Evolutionary conservation across 108 stramenopile genomes (phyloP).

Genomic region (Nitzschia sp.): DNA sequence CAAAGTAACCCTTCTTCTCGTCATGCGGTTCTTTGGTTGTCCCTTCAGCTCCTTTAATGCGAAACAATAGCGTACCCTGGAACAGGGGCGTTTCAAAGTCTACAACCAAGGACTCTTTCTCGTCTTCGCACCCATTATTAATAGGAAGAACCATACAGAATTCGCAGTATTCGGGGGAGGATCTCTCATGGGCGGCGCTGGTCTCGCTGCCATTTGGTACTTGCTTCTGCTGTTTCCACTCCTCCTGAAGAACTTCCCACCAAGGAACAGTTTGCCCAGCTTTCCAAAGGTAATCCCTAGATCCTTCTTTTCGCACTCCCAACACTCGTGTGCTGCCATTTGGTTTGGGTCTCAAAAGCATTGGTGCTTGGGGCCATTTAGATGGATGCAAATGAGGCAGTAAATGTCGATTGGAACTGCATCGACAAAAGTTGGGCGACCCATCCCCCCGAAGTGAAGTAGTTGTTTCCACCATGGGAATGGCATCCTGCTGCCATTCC

Average conservation of each 20-base stretch:
- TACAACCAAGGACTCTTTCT: slow-evolving; percentile 47
- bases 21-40: slow-evolving; percentile 1
- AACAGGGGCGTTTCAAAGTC: slow-evolving; percentile 63
- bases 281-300: slow-evolving; percentile 7
- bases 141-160: slow-evolving; percentile 52
- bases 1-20: slow-evolving; percentile 37
- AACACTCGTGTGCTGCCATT: slow-evolving; percentile 37
- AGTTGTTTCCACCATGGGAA: too few relatives aligned
- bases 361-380: slow-evolving; percentile 50
- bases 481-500: too few relatives aligned
- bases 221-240: background rate
- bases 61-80: slow-evolving; percentile 49
- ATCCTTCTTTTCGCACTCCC: slow-evolving; percentile 33
- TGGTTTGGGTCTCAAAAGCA: slow-evolving; percentile 52
- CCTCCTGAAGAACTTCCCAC: slow-evolving; percentile 1
- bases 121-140: slow-evolving; percentile 50
- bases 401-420: background rate
- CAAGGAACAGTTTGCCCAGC: background rate
- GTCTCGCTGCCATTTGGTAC: background rate
- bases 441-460: too few relatives aligned
- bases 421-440: background rate
- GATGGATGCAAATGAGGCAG: slow-evolving; percentile 17
- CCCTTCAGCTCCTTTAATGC: slow-evolving; percentile 24
- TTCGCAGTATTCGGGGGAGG: slow-evolving; percentile 28
- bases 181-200: background rate